Evolutionary conservation across 345 rosid genomes (phyloP).

Genomic region (Eucalyptus polyanthemos): DNA sequence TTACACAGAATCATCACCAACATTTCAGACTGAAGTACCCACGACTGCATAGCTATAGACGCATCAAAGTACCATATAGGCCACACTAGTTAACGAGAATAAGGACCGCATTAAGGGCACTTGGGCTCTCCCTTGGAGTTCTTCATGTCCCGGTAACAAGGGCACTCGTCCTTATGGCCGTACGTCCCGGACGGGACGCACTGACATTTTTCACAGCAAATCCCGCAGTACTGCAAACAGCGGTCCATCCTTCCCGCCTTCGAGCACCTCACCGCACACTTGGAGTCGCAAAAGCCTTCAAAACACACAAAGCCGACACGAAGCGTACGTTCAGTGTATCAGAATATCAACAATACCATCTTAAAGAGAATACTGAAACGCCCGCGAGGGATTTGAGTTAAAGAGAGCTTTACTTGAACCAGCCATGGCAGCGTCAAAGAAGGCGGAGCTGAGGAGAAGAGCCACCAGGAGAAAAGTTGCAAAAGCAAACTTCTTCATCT

Average conservation of each 20-base stretch:
- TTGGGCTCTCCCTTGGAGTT: conserved; percentile 41
- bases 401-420: not conserved
- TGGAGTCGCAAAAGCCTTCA: conserved; percentile 13
- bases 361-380: not conserved
- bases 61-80: not conserved
- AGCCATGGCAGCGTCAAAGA: not conserved
- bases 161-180: conserved; percentile 57
- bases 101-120: conserved; percentile 32
- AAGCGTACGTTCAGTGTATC: not conserved
- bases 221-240: conserved; percentile 62
- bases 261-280: conserved; percentile 45
- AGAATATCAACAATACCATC: not conserved
- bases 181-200: conserved; percentile 84
- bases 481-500: not conserved
- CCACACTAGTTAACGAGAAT: not conserved
- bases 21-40: not conserved
- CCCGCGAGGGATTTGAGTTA: not conserved
- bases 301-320: not conserved
- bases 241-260: conserved; percentile 42
- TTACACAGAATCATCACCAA: not conserved
- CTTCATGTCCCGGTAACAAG: conserved; percentile 53
- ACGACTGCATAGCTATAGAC: not conserved
- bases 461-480: not conserved
- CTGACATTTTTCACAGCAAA: conserved; percentile 55
- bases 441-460: not conserved